These are phyloP conservation scores for Jackrogersella minutella DNA, from an alignment of 495 filamentous ascomycete genomes.

Conservation along the genomic window DNA sequence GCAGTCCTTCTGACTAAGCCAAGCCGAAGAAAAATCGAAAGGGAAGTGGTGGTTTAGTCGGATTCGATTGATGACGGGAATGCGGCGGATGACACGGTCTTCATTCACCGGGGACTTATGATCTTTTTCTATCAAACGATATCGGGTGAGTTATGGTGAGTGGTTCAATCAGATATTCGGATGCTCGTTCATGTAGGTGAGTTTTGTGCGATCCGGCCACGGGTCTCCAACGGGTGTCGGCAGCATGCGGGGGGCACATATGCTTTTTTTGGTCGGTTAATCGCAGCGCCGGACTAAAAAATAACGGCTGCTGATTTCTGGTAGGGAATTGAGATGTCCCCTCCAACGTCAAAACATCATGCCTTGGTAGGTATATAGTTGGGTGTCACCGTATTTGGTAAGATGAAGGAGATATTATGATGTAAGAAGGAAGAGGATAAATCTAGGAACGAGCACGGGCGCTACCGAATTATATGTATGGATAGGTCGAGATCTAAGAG, in stretches of 20 bases:
- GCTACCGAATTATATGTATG: slow-evolving; percentile 19
- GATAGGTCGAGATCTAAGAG: slow-evolving; percentile 21
- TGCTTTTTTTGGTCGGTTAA: slow-evolving; percentile 9
- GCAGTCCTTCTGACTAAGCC: background rate
- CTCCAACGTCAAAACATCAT: slow-evolving; percentile 6
- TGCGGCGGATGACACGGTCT: slow-evolving; percentile 23
- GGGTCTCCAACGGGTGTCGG: slow-evolving; percentile 33
- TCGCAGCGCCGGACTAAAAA: slow-evolving; percentile 8
- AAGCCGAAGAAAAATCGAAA: slow-evolving; percentile 2
- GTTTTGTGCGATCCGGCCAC: slow-evolving; percentile 18
- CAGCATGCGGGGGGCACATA: slow-evolving; percentile 21
- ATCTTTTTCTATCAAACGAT: slow-evolving; percentile 17
- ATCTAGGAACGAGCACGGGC: slow-evolving; percentile 15
- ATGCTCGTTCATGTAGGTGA: background rate
- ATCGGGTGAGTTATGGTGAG: slow-evolving; percentile 13
- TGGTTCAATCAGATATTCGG: no score
- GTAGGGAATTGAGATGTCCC: background rate
- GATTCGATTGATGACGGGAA: background rate
- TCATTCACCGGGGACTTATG: slow-evolving; percentile 17
- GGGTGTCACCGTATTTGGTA: background rate
- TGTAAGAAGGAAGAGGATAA: background rate
- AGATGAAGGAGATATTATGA: background rate
- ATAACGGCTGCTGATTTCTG: background rate
- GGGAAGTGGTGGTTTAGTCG: background rate
- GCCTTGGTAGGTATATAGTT: background rate